Base-by-base conservation (phyloP, 164 flowering plant species). In the Houttuynia cordata region DNA sequence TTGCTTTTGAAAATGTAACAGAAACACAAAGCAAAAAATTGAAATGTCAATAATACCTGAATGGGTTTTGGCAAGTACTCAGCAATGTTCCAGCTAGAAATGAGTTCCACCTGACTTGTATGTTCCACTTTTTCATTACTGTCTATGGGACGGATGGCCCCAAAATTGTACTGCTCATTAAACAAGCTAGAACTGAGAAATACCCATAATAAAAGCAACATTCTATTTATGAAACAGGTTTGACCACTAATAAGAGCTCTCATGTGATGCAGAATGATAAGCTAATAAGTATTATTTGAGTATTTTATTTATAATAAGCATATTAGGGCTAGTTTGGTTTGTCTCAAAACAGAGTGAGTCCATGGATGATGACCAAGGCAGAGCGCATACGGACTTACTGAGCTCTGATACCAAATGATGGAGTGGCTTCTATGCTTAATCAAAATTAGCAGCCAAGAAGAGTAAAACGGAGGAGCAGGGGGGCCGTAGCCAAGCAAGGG, bases 51-150 rank as follows among this genome's bases (percentile, higher is more conserved):
- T 10, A 30, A 6, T 59, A 86, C 98, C 83, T 87, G 98, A 62
- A 78, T 82, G 59, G 59, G 71, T 75, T 90, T 86, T 13, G 99
- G 90, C 53, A 93, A 77, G 72, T 78, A 75, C 61, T 91, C 93
- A 49, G 96, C 87, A 67, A 90, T 85, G 66, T 80, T 86, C 99
- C 99, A 93, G 78, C 81, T 84, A 19, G 97, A 85, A 13, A 85
- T 84, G 66, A 93, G 85, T 60, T 83, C 89, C 49, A 84, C 81
- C 75, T 73, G 78, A 65, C 81, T 55, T 51, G 82, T 81, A 69
- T 75, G 74, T 40, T 57, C 50, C 52, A 58, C 51, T 22, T 47
- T 61, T 39, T 70, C 81, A 71, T 67, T 67, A 57, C 53, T 58
- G 39, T 58, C 24, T 72, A 60, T 81, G 51, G 86, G 89, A 64